Base-by-base conservation (phyloP, 2,329 filamentous ascomycete genomes). In the Didymella lethalis region DNA sequence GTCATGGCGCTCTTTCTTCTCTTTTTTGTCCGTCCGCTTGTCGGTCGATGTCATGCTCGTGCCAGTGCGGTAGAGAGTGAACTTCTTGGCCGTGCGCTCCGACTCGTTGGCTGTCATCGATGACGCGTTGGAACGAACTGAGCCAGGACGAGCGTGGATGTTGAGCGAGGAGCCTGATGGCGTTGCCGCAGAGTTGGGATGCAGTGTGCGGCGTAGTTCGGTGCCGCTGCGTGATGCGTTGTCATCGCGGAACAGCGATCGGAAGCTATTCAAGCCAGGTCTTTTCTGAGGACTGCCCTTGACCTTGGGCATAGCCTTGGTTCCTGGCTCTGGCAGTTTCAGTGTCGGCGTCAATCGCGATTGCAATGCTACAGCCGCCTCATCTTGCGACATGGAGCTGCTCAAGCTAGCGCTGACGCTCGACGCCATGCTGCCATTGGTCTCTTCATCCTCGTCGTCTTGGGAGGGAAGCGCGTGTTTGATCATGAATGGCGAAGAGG, bases 281-380 rank as follows among this genome's bases (percentile, higher is more conserved):
- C 65, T 63, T 49, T 70, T 74, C 3, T 69, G 63, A 14, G 66
- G 54, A 8, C 50, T 55, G 14, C 44, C 60, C 38, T 68, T 73
- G n/a, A 60, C 56, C 40, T 70, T 72, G 3, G 47, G 41, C 6
- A 77, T 75, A 14, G 72, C 66, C 44, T 76, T 77, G 7, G 77
- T 46, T 61, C 73, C 46, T 72, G 78, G 73, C 82, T 81, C 36
- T 75, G 78, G 64, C 83, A 77, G 20, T 84, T 89, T 71, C 20
- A 97, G 79, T 0, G 94, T 98, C 12, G 95, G 93, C 54, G 89
- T 89, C 40, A 98, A 83, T 34, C 94, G 88, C 53, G 93, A 83
- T 73, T 96, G 93, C 25, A 97, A 84, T 29, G 91, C 90, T 3
- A 90, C 90, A 12, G 88, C 86, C 5, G 85, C 88, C 23, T 74